Percentiles rank a stretch among this genome's conserved stretches.
Evolutionary conservation across 2,329 filamentous ascomycete genomes (phyloP).

Genomic region (Diaporthe longicolla): DNA sequence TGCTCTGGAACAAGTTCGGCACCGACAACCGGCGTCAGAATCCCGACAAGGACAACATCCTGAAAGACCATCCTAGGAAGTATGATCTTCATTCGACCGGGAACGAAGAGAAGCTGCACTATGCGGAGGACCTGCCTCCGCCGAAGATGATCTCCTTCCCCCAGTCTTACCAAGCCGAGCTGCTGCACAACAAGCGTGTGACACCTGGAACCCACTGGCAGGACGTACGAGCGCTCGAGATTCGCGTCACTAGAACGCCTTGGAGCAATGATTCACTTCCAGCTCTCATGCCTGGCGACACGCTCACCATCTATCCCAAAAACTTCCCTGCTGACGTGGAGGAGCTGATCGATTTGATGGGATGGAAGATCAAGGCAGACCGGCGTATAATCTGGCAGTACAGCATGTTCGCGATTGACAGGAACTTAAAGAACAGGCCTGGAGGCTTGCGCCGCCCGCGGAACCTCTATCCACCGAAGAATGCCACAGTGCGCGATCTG

Average conservation of each 20-base stretch:
- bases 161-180: conserved; percentile 66
- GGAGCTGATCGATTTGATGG: conserved; percentile 82
- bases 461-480: conserved; percentile 55
- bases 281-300: conserved; percentile 78
- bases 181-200: conserved; percentile 78
- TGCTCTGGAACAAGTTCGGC: conserved; percentile 41
- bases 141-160: conserved; percentile 68
- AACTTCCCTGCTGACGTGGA: conserved; percentile 89
- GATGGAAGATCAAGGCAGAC: conserved; percentile 83
- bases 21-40: conserved; percentile 37
- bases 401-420: not conserved
- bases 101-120: conserved; percentile 45
- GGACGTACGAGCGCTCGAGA: conserved; percentile 86
- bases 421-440: not conserved
- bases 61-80: conserved; percentile 53
- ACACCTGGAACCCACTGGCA: conserved; percentile 89
- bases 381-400: conserved; percentile 55
- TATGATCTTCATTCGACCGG: conserved; percentile 49
- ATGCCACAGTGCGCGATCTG: conserved; percentile 78
- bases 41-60: conserved; percentile 54
- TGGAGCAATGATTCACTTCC: conserved; percentile 45
- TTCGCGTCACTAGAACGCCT: conserved; percentile 61
- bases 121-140: conserved; percentile 40
- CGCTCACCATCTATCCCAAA: conserved; percentile 86
- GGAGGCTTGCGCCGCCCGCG: conserved; percentile 42